Conservation (phyloP, 2,329 filamentous ascomycete species). For the Whalleya microplaca region DNA sequence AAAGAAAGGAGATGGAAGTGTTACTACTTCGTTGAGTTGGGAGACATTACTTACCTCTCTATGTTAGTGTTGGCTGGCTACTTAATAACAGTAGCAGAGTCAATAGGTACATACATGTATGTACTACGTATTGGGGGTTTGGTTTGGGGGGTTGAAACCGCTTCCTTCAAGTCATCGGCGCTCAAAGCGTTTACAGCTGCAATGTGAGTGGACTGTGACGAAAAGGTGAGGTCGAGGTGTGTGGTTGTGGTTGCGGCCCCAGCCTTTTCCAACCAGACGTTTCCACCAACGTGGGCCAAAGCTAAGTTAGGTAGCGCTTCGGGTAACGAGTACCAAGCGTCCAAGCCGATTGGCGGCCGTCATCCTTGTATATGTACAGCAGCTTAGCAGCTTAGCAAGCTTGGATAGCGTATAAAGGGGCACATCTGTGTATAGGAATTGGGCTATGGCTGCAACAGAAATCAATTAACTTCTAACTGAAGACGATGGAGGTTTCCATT, state of each 20-base stretch:
- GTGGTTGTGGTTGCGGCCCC: slow-evolving; percentile 7
- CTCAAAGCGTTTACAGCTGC: slow-evolving; percentile 27
- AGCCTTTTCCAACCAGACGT: slow-evolving; percentile 1
- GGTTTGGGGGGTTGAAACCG: slow-evolving; percentile 23
- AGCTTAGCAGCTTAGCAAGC: neutral
- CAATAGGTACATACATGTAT: no score
- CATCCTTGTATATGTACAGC: neutral
- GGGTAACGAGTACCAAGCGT: neutral
- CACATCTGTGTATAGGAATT: neutral
- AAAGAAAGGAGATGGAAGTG: slow-evolving; percentile 4
- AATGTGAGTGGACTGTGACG: slow-evolving; percentile 21
- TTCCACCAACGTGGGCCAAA: slow-evolving; percentile 11
- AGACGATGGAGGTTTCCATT: neutral
- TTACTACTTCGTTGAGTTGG: neutral
- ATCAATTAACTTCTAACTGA: neutral
- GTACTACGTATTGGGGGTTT: no score
- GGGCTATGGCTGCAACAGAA: neutral
- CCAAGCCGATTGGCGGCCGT: neutral
- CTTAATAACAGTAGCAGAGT: no score
- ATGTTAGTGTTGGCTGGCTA: slow-evolving; percentile 15
- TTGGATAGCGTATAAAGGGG: no score
- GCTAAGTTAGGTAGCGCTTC: neutral
- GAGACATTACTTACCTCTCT: no score
- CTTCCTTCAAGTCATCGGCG: slow-evolving; percentile 18
- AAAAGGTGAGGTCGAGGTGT: slow-evolving; percentile 10